phyloP scores from a whole-genome alignment of 2,329 filamentous ascomycete genomes.

The Ilyonectria robusta region DNA sequence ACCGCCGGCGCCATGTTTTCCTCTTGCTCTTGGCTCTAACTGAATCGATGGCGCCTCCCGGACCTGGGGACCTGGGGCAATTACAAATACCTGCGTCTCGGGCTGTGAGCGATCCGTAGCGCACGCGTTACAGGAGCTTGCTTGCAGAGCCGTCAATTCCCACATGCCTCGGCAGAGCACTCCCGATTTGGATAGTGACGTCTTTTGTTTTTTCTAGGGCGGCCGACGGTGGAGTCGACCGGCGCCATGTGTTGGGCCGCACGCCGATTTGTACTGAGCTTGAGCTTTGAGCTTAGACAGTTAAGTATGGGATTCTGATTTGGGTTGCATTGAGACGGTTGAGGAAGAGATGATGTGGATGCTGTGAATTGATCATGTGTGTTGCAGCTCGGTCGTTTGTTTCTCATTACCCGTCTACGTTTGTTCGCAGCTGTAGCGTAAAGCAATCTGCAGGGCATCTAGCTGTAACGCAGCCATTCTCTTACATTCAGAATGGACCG shows the following conservation, averaged over 20 bases:
- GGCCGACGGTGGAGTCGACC: conserved; percentile 32
- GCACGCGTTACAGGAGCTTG: background rate
- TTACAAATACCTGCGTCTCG: conserved; percentile 11
- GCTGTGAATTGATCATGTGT: background rate
- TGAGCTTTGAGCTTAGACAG: no score
- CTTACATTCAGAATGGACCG: background rate
- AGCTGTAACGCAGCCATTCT: no score
- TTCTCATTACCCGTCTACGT: no score
- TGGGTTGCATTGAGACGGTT: background rate
- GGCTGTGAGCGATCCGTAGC: conserved; percentile 1
- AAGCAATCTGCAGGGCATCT: no score
- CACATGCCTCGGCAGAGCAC: conserved; percentile 42
- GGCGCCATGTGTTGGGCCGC: conserved; percentile 41
- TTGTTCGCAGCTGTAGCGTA: no score
- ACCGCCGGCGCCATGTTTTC: background rate
- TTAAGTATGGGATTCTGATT: background rate
- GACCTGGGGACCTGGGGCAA: background rate
- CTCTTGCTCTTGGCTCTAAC: background rate
- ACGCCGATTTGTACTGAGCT: conserved; percentile 23
- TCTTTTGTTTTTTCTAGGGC: conserved; percentile 19
- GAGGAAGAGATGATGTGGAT: background rate
- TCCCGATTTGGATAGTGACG: conserved; percentile 42
- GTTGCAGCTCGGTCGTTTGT: background rate
- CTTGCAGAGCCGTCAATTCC: conserved; percentile 11
- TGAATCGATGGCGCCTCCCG: background rate